Evolutionary conservation across 352 stramenopile species (phyloP).

Genomic region (Globisporangium mamillatum): DNA sequence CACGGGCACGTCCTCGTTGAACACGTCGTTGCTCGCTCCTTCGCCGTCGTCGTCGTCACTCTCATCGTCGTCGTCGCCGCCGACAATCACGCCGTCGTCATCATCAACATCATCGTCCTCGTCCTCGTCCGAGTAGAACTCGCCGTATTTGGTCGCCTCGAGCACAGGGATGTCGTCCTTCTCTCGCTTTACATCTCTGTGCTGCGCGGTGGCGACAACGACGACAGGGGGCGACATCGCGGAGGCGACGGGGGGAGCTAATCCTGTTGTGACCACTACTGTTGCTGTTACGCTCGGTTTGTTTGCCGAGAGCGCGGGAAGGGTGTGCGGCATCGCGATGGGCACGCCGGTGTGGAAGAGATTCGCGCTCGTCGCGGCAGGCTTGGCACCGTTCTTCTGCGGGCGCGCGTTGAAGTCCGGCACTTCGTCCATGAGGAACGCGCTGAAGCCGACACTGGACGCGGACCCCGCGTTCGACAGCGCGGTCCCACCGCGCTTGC

Average conservation of each 20-base stretch:
- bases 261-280: neutral
- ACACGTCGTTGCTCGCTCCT: constrained; percentile 33
- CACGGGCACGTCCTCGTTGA: constrained; percentile 58
- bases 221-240: neutral
- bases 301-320: neutral
- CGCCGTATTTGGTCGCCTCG: constrained; percentile 33
- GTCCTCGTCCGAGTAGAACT: constrained; percentile 35
- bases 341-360: constrained; percentile 8
- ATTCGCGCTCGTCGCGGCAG: constrained; percentile 19
- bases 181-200: neutral
- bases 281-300: constrained; percentile 11
- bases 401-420: constrained; percentile 24
- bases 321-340: constrained; percentile 3
- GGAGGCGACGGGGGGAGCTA: neutral
- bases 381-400: constrained; percentile 19
- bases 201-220: constrained; percentile 12
- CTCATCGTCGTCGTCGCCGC: constrained; percentile 20
- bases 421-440: constrained; percentile 59
- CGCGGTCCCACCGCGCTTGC: constrained; percentile 9
- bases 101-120: constrained; percentile 29
- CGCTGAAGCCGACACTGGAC: constrained; percentile 44
- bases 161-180: constrained; percentile 74
- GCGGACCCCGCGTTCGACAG: neutral
- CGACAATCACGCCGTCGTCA: constrained; percentile 11
- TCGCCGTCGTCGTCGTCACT: constrained; percentile 24